phyloP scores from a whole-genome alignment of 129 eudicot genomes.

The Cynara cardunculus region DNA sequence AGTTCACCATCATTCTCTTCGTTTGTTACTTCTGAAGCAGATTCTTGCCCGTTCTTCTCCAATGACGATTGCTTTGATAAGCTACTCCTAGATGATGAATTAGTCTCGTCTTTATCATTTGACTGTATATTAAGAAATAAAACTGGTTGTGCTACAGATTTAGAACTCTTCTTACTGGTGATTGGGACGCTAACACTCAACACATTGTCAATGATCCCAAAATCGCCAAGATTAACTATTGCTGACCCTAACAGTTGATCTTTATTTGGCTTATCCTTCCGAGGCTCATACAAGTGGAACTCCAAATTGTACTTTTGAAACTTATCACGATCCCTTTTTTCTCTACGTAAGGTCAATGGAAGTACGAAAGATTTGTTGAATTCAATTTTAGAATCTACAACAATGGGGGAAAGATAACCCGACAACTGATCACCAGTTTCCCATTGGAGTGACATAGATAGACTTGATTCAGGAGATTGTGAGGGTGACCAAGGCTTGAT shows the following conservation, averaged over 20 bases:
- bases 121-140: slow-evolving; percentile 59
- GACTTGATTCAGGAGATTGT: slow-evolving; percentile 51
- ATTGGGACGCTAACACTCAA: slow-evolving; percentile 49
- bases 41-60: slow-evolving; percentile 52
- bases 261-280: slow-evolving; percentile 67
- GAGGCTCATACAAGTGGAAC: slow-evolving; percentile 67
- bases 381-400: slow-evolving; percentile 51
- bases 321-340: slow-evolving; percentile 46
- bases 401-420: slow-evolving; percentile 55
- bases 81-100: slow-evolving; percentile 41
- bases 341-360: slow-evolving; percentile 50
- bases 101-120: slow-evolving; percentile 55
- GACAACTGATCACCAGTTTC: slow-evolving; percentile 70
- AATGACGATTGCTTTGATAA: slow-evolving; percentile 51
- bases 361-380: slow-evolving; percentile 69
- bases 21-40: slow-evolving; percentile 40
- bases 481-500: slow-evolving; percentile 94
- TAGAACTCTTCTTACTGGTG: slow-evolving; percentile 63
- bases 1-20: slow-evolving; percentile 58
- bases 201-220: slow-evolving; percentile 58
- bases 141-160: slow-evolving; percentile 46
- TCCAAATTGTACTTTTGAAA: slow-evolving; percentile 69
- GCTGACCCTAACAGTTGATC: slow-evolving; percentile 79
- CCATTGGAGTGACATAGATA: slow-evolving; percentile 73
- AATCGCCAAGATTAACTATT: slow-evolving; percentile 65